Evolutionary conservation across 1,284 basidiomycete species (phyloP).

Genomic region (Irpex lacteus): DNA sequence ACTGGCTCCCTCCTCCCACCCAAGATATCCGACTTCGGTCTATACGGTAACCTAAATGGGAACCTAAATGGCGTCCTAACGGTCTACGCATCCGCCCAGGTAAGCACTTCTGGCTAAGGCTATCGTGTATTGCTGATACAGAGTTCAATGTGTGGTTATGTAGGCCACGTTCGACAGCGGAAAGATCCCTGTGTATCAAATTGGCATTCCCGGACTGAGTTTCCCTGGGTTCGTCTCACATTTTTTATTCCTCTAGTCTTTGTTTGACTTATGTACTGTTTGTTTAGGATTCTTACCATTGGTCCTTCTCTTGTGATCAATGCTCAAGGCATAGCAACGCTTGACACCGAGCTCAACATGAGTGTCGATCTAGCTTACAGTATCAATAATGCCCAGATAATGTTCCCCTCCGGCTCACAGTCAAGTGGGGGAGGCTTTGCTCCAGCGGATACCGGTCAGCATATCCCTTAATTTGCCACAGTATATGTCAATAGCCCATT

Average conservation of each 20-base stretch:
- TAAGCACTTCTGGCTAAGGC: conserved; percentile 14
- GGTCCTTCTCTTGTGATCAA: conserved; percentile 34
- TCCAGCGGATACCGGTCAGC: conserved; percentile 36
- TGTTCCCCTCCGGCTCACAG: conserved; percentile 38
- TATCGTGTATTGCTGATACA: neutral
- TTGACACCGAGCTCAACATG: conserved; percentile 37
- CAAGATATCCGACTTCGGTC: conserved; percentile 29
- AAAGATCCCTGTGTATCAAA: conserved; percentile 31
- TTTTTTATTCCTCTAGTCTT: neutral
- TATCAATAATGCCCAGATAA: conserved; percentile 35
- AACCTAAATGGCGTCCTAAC: conserved; percentile 31
- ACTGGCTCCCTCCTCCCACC: conserved; percentile 44
- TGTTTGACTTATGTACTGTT: neutral
- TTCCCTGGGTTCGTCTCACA: conserved; percentile 34
- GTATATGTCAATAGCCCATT: conserved; percentile 5
- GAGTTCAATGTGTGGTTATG: neutral
- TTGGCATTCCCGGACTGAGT: conserved; percentile 38
- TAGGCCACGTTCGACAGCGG: conserved; percentile 36
- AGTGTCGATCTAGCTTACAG: conserved; percentile 35
- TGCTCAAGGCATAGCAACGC: conserved; percentile 21
- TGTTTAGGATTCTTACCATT: conserved; percentile 29
- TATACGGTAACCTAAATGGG: conserved; percentile 25
- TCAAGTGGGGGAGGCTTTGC: conserved; percentile 20
- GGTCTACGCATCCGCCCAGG: conserved; percentile 32
- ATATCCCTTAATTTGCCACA: neutral